Evolutionary conservation across 768 basidiomycete species (phyloP).

Genomic region (Rossbeevera mucosa): DNA sequence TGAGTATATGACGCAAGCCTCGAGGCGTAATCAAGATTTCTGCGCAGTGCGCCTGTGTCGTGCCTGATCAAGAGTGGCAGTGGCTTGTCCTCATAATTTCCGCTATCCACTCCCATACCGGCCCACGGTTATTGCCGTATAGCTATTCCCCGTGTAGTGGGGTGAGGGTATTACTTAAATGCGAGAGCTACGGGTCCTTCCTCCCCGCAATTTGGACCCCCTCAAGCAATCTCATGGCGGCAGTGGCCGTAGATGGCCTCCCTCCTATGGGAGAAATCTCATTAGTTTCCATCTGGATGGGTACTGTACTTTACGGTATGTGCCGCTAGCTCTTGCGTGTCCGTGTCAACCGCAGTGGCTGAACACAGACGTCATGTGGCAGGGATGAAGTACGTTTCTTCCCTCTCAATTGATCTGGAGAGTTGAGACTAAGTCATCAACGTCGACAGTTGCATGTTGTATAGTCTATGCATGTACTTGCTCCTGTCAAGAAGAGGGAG

Average conservation of each 20-base stretch:
- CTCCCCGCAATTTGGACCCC: not conserved
- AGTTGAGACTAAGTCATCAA: not conserved
- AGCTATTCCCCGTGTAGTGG: not conserved
- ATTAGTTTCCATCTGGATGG: constrained; percentile 15
- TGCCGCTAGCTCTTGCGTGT: not conserved
- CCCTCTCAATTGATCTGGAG: not conserved
- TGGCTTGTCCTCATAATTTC: not conserved
- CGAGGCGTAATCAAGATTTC: not conserved
- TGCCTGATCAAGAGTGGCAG: constrained; percentile 1
- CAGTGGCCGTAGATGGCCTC: not conserved
- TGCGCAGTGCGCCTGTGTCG: not conserved
- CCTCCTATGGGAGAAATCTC: constrained; percentile 13
- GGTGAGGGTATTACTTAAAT: constrained; percentile 3
- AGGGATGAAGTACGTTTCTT: constrained; percentile 10
- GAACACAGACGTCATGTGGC: not conserved
- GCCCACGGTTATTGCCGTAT: not conserved
- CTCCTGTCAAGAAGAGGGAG: constrained; percentile 1
- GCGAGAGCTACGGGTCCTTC: not conserved
- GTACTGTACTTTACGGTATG: constrained; percentile 17
- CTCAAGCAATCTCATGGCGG: constrained; percentile 5
- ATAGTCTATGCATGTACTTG: constrained; percentile 13
- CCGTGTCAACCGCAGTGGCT: not conserved
- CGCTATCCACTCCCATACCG: not conserved
- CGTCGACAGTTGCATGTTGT: constrained; percentile 11
- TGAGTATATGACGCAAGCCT: not conserved